A percentile compares a stretch with the other conserved stretches of the same genome.
These are phyloP conservation scores for Cyclotella sp. DNA, from an alignment of 108 stramenopile species.

Conservation along the genomic window DNA sequence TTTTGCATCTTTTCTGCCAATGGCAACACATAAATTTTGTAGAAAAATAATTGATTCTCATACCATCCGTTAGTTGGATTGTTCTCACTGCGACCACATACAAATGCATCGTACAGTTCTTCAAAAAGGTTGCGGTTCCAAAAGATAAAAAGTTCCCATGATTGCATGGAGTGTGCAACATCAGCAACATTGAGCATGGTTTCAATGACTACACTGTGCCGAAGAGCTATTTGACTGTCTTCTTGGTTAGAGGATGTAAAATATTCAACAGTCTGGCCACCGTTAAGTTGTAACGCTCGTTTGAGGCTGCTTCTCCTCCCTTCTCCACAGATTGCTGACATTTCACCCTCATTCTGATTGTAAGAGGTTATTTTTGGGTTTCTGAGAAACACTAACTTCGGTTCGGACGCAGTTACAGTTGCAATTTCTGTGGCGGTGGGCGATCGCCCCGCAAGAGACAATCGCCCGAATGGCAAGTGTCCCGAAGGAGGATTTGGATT, in stretches of 20 bases:
- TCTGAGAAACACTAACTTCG: conserved; percentile 27
- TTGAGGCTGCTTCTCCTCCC: conserved; percentile 10
- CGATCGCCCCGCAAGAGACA: conserved; percentile 26
- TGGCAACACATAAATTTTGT: conserved; percentile 70
- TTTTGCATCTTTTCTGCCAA: conserved; percentile 69
- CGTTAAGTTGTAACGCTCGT: conserved; percentile 32
- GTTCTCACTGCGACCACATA: conserved; percentile 42
- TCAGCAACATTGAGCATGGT: conserved; percentile 53
- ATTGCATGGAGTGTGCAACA: conserved; percentile 56
- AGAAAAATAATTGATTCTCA: conserved; percentile 68
- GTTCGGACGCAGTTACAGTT: conserved; percentile 46
- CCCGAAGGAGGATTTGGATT: not conserved
- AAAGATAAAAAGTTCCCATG: conserved; percentile 47
- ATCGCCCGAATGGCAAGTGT: conserved; percentile 8
- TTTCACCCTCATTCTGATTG: not conserved
- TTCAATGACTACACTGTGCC: conserved; percentile 42
- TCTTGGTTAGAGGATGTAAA: conserved; percentile 25
- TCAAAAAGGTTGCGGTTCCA: conserved; percentile 73
- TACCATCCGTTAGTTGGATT: conserved; percentile 67
- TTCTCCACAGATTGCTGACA: conserved; percentile 5
- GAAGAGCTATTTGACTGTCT: conserved; percentile 24
- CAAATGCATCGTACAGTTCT: conserved; percentile 62
- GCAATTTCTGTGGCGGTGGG: conserved; percentile 33
- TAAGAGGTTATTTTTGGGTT: conserved; percentile 1
- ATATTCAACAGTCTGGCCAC: conserved; percentile 48